These are phyloP conservation scores for Cryptococcus sp. DNA, from an alignment of 1,284 basidiomycete species.

Conservation along the genomic window DNA sequence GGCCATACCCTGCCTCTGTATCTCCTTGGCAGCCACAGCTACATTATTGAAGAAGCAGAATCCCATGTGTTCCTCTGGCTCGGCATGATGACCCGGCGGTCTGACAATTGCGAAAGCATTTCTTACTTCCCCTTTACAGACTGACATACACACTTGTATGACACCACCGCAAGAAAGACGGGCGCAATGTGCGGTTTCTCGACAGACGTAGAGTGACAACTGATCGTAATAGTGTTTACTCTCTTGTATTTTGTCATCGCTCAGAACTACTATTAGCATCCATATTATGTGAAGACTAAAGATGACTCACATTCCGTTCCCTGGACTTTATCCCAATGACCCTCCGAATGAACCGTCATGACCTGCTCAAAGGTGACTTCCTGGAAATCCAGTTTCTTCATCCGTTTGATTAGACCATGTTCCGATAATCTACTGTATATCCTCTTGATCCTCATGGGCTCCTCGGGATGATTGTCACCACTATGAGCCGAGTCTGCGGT, in stretches of 20 bases:
- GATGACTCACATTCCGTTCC: constrained; percentile 50
- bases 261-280: constrained; percentile 55
- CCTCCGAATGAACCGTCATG: constrained; percentile 79
- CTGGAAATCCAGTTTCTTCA: constrained; percentile 73
- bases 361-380: constrained; percentile 73
- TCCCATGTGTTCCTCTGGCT: constrained; percentile 96
- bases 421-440: constrained; percentile 67
- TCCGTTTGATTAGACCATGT: constrained; percentile 62
- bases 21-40: constrained; percentile 80
- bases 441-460: constrained; percentile 76
- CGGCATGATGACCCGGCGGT: constrained; percentile 97
- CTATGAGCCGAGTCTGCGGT: constrained; percentile 50
- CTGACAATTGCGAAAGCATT: constrained; percentile 94
- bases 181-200: constrained; percentile 77
- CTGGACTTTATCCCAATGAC: constrained; percentile 85
- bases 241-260: constrained; percentile 65
- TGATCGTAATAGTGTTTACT: constrained; percentile 77
- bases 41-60: constrained; percentile 99
- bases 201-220: constrained; percentile 87
- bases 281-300: neutral
- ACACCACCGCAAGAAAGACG: constrained; percentile 89
- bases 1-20: constrained; percentile 63
- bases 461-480: constrained; percentile 69
- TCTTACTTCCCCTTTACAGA: constrained; percentile 72
- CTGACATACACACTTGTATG: constrained; percentile 82